Percentiles rank a stretch among this genome's conserved stretches.
phyloP scores from a whole-genome alignment of 1,139 yeast genomes.

The Pichia sp. region DNA sequence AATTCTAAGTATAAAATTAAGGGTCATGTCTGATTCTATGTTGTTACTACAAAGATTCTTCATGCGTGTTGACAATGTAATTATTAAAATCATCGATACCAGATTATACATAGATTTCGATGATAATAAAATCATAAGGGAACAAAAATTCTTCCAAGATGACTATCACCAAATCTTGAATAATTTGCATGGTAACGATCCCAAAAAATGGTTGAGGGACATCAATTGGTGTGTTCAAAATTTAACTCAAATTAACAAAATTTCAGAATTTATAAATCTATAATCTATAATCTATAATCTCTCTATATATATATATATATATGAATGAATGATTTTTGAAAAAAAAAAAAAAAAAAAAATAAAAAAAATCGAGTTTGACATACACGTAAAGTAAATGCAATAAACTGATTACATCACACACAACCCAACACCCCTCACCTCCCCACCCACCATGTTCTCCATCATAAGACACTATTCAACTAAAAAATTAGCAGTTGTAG shows the following conservation, averaged over 20 bases:
- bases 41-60: slow-evolving; percentile 71
- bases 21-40: slow-evolving; percentile 85
- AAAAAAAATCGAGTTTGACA: no score
- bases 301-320: no score
- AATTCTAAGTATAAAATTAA: slow-evolving; percentile 63
- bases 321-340: no score
- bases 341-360: no score
- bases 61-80: slow-evolving; percentile 82
- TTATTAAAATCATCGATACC: slow-evolving; percentile 78
- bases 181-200: slow-evolving; percentile 43
- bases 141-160: slow-evolving; percentile 70
- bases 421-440: no score
- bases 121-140: slow-evolving; percentile 59
- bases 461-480: not conserved
- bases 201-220: slow-evolving; percentile 71
- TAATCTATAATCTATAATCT: no score
- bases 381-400: no score
- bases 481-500: slow-evolving; percentile 64
- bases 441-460: not conserved
- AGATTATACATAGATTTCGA: slow-evolving; percentile 76
- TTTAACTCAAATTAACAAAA: slow-evolving; percentile 19
- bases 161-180: slow-evolving; percentile 51
- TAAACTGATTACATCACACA: no score
- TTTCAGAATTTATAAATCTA: slow-evolving; percentile 19
- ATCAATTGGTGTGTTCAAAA: slow-evolving; percentile 33